Conservation (phyloP, 805 yeast genomes). For the Yamadazyma takamatsuzukensis region DNA sequence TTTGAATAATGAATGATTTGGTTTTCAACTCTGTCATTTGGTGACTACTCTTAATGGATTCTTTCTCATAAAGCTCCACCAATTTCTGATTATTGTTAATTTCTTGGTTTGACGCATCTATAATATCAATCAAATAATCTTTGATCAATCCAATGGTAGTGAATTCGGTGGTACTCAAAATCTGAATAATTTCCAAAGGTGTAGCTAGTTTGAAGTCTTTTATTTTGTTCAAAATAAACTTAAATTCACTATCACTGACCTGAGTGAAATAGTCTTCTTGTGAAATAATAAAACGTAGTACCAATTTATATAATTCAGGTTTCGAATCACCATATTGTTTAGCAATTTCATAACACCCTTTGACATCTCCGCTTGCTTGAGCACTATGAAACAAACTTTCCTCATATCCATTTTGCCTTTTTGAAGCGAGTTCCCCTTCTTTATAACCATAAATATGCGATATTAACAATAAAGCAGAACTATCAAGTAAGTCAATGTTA, state of each 20-base stretch:
- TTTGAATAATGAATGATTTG: conserved; percentile 53
- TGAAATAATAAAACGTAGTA: conserved; percentile 62
- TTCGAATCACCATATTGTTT: conserved; percentile 58
- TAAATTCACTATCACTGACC: conserved; percentile 50
- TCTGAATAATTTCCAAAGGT: conserved; percentile 73
- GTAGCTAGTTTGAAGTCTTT: conserved; percentile 54
- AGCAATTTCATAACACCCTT: conserved; percentile 54
- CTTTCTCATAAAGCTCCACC: conserved; percentile 62
- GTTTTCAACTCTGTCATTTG: conserved; percentile 49
- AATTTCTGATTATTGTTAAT: conserved; percentile 66
- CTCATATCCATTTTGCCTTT: conserved; percentile 42
- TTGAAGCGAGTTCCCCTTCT: conserved; percentile 44
- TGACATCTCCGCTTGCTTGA: conserved; percentile 54
- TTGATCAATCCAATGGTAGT: conserved; percentile 72
- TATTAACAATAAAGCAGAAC: conserved; percentile 50
- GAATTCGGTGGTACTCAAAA: conserved; percentile 49
- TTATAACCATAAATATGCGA: conserved; percentile 55
- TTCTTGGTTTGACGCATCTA: conserved; percentile 58
- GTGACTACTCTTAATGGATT: conserved; percentile 52
- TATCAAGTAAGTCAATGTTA: conserved; percentile 50
- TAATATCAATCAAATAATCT: conserved; percentile 59
- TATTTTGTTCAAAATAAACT: conserved; percentile 50
- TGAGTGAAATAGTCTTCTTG: conserved; percentile 45
- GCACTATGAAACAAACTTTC: conserved; percentile 66
- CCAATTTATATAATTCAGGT: conserved; percentile 62